These are phyloP conservation scores for Boletus rubescentipes DNA, from an alignment of 768 basidiomycete species.

Conservation along the genomic window DNA sequence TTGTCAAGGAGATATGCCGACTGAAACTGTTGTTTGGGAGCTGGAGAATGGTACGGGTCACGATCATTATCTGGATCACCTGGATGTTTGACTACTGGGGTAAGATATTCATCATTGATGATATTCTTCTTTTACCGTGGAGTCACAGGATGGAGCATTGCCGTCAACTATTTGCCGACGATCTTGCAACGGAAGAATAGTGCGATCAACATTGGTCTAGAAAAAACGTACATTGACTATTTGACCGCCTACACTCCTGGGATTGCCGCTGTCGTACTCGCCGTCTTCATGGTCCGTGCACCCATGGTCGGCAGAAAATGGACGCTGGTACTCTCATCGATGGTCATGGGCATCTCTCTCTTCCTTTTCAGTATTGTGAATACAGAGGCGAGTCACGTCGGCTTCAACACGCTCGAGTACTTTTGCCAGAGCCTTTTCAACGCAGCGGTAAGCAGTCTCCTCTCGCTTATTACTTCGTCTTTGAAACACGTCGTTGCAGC, in stretches of 20 bases:
- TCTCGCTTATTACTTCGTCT: neutral
- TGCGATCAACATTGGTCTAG: conserved; percentile 2
- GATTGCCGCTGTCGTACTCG: neutral
- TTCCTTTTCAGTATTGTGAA: conserved; percentile 11
- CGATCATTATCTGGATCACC: conserved; percentile 10
- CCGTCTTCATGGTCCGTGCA: conserved; percentile 11
- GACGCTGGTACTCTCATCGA: conserved; percentile 16
- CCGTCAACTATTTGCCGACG: conserved; percentile 2
- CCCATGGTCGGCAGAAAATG: conserved; percentile 16
- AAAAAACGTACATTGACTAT: conserved; percentile 13
- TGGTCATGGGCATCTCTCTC: conserved; percentile 4
- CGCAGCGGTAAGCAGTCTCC: neutral
- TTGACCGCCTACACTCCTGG: conserved; percentile 7
- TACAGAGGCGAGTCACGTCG: conserved; percentile 12
- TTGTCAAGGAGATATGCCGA: conserved; percentile 10
- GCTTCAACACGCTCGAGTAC: conserved; percentile 6
- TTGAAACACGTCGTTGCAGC: conserved; percentile 1
- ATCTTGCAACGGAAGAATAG: conserved; percentile 16
- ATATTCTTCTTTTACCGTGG: neutral
- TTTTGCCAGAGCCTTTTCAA: conserved; percentile 14
- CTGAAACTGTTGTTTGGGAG: conserved; percentile 15
- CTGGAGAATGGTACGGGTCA: conserved; percentile 11
- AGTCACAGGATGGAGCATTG: conserved; percentile 1
- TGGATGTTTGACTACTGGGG: conserved; percentile 18
- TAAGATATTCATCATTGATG: neutral